Conservation (phyloP, 306 rosid species). For the Malus domestica region DNA sequence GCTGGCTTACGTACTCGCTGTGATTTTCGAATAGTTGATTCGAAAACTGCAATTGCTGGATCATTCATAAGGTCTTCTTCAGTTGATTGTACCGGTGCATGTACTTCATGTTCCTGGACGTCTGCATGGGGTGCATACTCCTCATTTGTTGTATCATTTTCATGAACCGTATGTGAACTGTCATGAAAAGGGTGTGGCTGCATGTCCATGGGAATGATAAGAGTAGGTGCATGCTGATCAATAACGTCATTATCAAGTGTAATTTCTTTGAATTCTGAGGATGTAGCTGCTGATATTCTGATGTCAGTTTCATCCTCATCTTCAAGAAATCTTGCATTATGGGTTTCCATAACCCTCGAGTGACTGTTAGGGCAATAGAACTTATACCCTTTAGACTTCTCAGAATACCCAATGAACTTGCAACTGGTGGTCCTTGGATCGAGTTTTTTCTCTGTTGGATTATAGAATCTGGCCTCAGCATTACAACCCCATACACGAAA, state of each 20-base stretch:
- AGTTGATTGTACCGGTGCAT: fast-evolving
- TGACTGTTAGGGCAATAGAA: neutral
- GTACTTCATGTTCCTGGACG: fast-evolving
- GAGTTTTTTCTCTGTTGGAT: neutral
- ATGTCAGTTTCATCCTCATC: neutral
- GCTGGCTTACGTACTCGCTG: fast-evolving
- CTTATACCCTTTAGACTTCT: neutral
- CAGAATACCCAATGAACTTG: neutral
- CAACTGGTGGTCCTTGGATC: neutral
- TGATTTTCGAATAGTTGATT: fast-evolving
- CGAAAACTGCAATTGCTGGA: fast-evolving
- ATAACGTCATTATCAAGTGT: fast-evolving
- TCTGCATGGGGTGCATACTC: fast-evolving
- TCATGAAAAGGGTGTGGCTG: fast-evolving
- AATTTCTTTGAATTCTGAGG: too few species aligned
- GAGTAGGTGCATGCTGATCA: fast-evolving
- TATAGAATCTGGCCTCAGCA: neutral
- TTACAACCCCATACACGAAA: neutral
- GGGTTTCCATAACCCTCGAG: neutral
- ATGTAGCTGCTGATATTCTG: fast-evolving
- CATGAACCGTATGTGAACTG: fast-evolving
- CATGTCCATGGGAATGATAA: fast-evolving
- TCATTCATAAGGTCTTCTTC: fast-evolving
- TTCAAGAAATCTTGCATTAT: neutral
- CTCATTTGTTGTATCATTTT: fast-evolving